These are phyloP conservation scores for Plasmodium knowlesi DNA, from an alignment of 169 alveolate species.

Conservation along the genomic window DNA sequence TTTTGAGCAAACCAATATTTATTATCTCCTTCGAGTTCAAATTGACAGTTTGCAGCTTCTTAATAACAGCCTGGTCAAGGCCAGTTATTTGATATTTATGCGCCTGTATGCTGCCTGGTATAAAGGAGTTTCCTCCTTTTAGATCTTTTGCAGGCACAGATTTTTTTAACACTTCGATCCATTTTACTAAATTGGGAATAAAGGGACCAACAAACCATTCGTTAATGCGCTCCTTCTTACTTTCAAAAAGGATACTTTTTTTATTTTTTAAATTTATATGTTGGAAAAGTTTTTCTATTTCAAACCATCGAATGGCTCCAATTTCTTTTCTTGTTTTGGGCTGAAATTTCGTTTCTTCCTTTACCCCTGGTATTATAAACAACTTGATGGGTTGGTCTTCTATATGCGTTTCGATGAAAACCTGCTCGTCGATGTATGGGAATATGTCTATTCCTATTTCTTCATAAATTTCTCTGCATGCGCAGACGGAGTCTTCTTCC, in stretches of 20 bases:
- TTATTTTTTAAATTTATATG: constrained; percentile 31
- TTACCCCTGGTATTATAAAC: constrained; percentile 90
- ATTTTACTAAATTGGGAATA: constrained; percentile 78
- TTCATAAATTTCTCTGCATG: constrained; percentile 94
- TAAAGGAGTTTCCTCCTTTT: neutral
- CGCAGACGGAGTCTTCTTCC: constrained; percentile 94
- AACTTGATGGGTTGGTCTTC: constrained; percentile 88
- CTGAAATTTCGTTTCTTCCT: constrained; percentile 81
- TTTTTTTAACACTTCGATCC: constrained; percentile 75
- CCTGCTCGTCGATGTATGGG: constrained; percentile 81
- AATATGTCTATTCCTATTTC: constrained; percentile 93
- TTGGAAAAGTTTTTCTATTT: constrained; percentile 73
- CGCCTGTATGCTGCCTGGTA: constrained; percentile 16
- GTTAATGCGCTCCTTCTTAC: constrained; percentile 69
- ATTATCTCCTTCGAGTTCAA: constrained; percentile 73
- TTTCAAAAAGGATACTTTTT: constrained; percentile 72
- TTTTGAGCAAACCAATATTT: constrained; percentile 58
- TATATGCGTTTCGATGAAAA: constrained; percentile 84
- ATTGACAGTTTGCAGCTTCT: constrained; percentile 78
- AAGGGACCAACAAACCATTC: constrained; percentile 70
- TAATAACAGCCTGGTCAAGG: constrained; percentile 33
- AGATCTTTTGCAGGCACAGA: constrained; percentile 10
- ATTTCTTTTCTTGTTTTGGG: constrained; percentile 90
- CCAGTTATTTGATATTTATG: constrained; percentile 58
- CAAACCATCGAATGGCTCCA: constrained; percentile 88